Evolutionary conservation across 768 basidiomycete genomes (phyloP).

Genomic region (Tricholomella constricta): DNA sequence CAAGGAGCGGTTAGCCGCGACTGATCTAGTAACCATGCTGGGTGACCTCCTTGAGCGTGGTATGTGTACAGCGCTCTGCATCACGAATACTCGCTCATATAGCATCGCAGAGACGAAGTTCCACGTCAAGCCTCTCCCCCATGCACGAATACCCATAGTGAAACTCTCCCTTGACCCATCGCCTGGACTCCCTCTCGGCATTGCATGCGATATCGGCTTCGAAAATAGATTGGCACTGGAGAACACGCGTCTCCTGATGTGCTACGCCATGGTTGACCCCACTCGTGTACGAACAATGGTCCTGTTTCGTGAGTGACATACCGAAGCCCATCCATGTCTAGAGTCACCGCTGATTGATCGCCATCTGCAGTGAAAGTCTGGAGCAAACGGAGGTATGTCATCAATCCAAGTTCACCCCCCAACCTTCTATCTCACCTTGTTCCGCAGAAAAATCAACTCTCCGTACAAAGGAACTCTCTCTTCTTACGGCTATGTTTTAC

Average conservation of each 20-base stretch:
- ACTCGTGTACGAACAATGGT: slow-evolving; percentile 92
- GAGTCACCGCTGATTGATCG: slow-evolving; percentile 16
- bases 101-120: slow-evolving; percentile 81
- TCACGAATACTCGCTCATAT: not conserved
- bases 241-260: slow-evolving; percentile 94
- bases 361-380: slow-evolving; percentile 86
- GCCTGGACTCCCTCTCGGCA: slow-evolving; percentile 77
- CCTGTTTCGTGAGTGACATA: slow-evolving; percentile 79
- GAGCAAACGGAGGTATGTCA: slow-evolving; percentile 85
- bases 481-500: slow-evolving; percentile 95
- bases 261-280: slow-evolving; percentile 96
- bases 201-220: slow-evolving; percentile 98
- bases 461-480: slow-evolving; percentile 96
- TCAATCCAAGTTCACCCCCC: not conserved
- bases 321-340: not conserved
- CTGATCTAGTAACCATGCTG: slow-evolving; percentile 92
- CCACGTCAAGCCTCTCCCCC: slow-evolving; percentile 92
- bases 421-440: slow-evolving; percentile 3
- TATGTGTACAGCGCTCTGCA: slow-evolving; percentile 40
- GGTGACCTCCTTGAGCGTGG: slow-evolving; percentile 93
- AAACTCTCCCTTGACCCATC: slow-evolving; percentile 93
- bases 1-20: slow-evolving; percentile 72
- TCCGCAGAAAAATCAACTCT: slow-evolving; percentile 90
- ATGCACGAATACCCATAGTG: slow-evolving; percentile 98
- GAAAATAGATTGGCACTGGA: slow-evolving; percentile 97